Percentiles rank a stretch among this genome's conserved stretches.
These are phyloP conservation scores for Verticillium tricorpus DNA, from an alignment of 2,329 filamentous ascomycete genomes.

Conservation along the genomic window DNA sequence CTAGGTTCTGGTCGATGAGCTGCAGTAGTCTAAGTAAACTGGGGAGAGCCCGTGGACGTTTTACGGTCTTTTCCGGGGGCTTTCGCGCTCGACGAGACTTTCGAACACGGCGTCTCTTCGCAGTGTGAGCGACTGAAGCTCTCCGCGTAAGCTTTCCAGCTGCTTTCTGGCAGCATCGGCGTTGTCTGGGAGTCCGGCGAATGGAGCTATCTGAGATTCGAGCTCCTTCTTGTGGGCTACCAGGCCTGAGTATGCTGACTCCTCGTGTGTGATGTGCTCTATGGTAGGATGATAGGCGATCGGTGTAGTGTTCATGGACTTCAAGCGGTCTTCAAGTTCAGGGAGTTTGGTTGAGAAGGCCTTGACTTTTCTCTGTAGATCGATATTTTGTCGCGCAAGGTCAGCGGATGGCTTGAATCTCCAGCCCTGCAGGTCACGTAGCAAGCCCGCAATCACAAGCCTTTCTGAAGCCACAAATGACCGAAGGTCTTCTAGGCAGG, in stretches of 20 bases:
- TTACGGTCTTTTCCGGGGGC: slow-evolving; percentile 39
- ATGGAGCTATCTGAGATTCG: slow-evolving; percentile 59
- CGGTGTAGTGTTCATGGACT: slow-evolving; percentile 30
- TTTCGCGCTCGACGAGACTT: slow-evolving; percentile 59
- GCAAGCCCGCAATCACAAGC: slow-evolving; percentile 29
- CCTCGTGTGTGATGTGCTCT: slow-evolving; percentile 53
- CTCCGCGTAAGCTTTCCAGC: slow-evolving; percentile 60
- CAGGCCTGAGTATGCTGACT: slow-evolving; percentile 54
- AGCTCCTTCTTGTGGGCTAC: slow-evolving; percentile 54
- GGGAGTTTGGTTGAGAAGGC: slow-evolving; percentile 60
- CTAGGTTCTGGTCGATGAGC: background rate
- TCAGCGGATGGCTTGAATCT: slow-evolving; percentile 51
- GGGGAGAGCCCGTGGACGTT: background rate
- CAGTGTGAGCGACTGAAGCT: slow-evolving; percentile 57
- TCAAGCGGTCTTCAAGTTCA: slow-evolving; percentile 57
- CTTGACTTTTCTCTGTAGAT: slow-evolving; percentile 68
- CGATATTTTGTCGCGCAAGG: slow-evolving; percentile 66
- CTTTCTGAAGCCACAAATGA: slow-evolving; percentile 50
- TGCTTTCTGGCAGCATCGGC: slow-evolving; percentile 63
- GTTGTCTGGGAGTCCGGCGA: slow-evolving; percentile 70
- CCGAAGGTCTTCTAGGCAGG: slow-evolving; percentile 52
- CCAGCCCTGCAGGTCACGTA: slow-evolving; percentile 36
- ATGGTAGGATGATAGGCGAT: slow-evolving; percentile 41
- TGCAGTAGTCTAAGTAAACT: background rate
- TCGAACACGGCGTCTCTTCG: slow-evolving; percentile 73